Conservation (phyloP, 2,329 filamentous ascomycete genomes). For the Cryphonectria parasitica region DNA sequence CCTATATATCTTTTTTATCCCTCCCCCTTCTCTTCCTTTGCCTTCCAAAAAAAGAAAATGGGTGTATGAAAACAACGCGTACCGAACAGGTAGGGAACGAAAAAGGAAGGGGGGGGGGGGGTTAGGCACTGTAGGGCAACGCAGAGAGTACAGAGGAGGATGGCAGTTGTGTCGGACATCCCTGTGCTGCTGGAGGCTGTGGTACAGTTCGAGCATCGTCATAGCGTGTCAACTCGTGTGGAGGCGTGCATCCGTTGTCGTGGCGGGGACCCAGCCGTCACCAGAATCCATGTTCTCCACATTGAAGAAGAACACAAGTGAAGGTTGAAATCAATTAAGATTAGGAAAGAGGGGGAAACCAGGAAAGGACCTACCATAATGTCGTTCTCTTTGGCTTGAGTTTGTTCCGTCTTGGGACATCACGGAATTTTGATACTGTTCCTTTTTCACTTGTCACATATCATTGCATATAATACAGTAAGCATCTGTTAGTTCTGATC, state of each 20-base stretch:
- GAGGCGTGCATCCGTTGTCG: background rate
- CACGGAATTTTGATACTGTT: background rate
- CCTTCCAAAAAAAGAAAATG: background rate
- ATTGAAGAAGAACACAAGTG: background rate
- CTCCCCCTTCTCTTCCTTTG: background rate
- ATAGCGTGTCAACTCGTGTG: background rate
- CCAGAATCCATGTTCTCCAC: slow-evolving; percentile 3
- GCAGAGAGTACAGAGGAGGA: background rate
- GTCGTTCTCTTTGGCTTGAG: background rate
- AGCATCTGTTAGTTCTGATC: background rate
- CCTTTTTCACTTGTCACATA: background rate
- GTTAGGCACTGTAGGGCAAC: background rate
- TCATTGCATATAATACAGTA: background rate
- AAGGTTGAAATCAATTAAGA: background rate
- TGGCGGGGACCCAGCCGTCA: slow-evolving; percentile 14
- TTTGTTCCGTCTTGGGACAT: background rate
- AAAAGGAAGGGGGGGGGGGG: too few species aligned
- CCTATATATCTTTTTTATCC: background rate
- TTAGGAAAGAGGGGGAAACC: background rate
- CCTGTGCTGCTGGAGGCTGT: background rate
- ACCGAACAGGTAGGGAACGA: rapidly evolving
- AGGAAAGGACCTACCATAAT: background rate
- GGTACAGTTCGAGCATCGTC: background rate
- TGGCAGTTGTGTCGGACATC: background rate
- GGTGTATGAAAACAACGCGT: background rate